Conservation (phyloP, 2,329 filamentous ascomycete species). For the Clarireedia paspali region DNA sequence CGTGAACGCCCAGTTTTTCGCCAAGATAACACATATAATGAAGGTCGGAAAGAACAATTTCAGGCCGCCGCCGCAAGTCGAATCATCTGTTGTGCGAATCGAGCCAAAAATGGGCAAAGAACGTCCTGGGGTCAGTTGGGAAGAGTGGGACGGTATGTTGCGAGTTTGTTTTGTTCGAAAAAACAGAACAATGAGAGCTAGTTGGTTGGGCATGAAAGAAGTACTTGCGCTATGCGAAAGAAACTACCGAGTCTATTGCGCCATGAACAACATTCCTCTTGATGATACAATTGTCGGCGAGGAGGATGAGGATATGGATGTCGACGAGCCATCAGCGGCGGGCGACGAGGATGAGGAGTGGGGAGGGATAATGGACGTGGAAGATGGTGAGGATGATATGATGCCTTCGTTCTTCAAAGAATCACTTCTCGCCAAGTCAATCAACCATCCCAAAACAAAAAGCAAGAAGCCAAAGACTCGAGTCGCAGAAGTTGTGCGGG, state of each 20-base stretch:
- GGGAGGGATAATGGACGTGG: conserved; percentile 44
- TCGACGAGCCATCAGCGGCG: conserved; percentile 36
- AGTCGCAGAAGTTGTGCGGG: conserved; percentile 71
- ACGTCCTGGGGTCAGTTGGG: conserved; percentile 80
- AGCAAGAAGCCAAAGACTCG: conserved; percentile 70
- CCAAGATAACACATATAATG: conserved; percentile 66
- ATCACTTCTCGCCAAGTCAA: conserved; percentile 30
- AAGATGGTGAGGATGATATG: conserved; percentile 50
- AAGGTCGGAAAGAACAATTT: conserved; percentile 97
- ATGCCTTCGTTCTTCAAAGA: conserved; percentile 81
- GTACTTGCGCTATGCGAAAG: conserved; percentile 75
- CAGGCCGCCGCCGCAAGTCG: conserved; percentile 86
- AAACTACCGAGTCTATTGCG: conserved; percentile 88
- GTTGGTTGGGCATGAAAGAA: conserved; percentile 72
- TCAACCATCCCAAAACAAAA: conserved; percentile 53
- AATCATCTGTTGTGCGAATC: conserved; percentile 83
- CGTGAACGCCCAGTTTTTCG: conserved; percentile 93
- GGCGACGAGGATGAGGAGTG: conserved; percentile 41
- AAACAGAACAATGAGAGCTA: conserved; percentile 81
- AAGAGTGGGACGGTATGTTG: conserved; percentile 90
- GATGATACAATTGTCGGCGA: conserved; percentile 53
- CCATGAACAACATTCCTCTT: conserved; percentile 71
- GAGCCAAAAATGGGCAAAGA: conserved; percentile 74
- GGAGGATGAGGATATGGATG: conserved; percentile 39
- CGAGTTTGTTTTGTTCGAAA: conserved; percentile 78